Conservation (phyloP, 495 filamentous ascomycete genomes). For the Lepidopterella palustris region DNA sequence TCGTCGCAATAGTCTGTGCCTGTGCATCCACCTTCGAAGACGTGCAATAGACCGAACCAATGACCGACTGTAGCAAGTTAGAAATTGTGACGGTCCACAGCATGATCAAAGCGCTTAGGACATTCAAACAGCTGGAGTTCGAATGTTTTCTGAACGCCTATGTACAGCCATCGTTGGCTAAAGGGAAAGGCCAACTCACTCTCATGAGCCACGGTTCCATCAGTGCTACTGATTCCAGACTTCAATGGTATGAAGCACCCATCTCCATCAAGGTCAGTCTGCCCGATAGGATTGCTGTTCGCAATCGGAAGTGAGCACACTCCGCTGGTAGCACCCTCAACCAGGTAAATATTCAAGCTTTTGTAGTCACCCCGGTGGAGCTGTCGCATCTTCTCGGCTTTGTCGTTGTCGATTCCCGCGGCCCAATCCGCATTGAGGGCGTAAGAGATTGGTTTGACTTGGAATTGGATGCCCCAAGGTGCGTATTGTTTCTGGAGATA, state of each 20-base stretch:
- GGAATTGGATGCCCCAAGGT: slow-evolving; percentile 22
- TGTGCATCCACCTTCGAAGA: slow-evolving; percentile 45
- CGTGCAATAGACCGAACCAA: slow-evolving; percentile 54
- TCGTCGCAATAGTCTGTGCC: slow-evolving; percentile 46
- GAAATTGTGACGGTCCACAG: not conserved
- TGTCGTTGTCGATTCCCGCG: slow-evolving; percentile 6
- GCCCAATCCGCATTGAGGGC: slow-evolving; percentile 20
- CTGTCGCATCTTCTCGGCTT: slow-evolving; percentile 26
- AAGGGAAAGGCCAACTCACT: not conserved
- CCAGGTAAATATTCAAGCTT: slow-evolving; percentile 34
- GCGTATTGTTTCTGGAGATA: slow-evolving; percentile 21
- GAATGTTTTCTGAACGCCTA: no score
- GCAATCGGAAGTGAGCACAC: slow-evolving; percentile 10
- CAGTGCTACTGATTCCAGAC: not conserved
- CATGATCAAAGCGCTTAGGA: no score
- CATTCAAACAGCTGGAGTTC: no score
- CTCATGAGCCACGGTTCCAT: slow-evolving; percentile 18
- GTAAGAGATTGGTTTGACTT: slow-evolving; percentile 9
- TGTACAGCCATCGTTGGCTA: not conserved
- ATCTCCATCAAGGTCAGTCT: slow-evolving; percentile 12
- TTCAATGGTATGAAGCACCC: slow-evolving; percentile 17
- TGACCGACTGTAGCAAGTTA: slow-evolving; percentile 42
- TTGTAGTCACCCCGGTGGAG: slow-evolving; percentile 57
- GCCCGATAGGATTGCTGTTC: slow-evolving; percentile 1
- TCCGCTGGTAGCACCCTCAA: slow-evolving; percentile 17